A percentile compares a stretch with the other conserved stretches of the same genome.
phyloP scores from a whole-genome alignment of 176 grass and related monocot species.

The barley (Hordeum vulgare) region DNA sequence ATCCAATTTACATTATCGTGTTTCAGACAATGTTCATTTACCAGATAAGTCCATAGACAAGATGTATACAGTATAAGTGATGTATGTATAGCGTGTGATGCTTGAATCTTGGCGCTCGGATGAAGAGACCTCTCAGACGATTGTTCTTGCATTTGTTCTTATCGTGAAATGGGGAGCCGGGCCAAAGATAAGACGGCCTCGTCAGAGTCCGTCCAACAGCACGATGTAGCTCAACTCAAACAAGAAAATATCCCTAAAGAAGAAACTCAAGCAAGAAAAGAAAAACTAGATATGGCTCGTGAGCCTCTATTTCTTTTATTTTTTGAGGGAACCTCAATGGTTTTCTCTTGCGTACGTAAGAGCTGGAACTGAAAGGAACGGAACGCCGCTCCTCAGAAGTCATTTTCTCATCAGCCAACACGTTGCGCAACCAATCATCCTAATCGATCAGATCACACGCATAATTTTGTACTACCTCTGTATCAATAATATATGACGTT shows the following conservation, averaged over 20 bases:
- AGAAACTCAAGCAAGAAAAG: no score
- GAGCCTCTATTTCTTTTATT: no score
- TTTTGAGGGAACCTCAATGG: neutral
- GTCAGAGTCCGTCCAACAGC: neutral
- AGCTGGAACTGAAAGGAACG: neutral
- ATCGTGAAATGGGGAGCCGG: neutral
- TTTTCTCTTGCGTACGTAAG: neutral
- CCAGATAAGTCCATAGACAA: no score
- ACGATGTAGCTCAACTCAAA: neutral
- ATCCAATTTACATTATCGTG: neutral
- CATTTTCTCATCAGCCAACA: constrained; percentile 9
- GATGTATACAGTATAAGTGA: neutral
- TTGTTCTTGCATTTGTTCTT: neutral
- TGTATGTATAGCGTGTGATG: neutral
- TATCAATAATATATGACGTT: no score
- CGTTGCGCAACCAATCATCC: neutral
- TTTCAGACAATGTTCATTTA: no score
- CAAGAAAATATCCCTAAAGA: no score
- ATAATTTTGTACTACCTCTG: no score
- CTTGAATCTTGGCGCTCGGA: neutral
- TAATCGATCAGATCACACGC: neutral
- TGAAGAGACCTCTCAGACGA: neutral
- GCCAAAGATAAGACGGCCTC: neutral
- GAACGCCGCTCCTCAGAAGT: neutral
- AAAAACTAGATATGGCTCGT: neutral